These are phyloP conservation scores for Gossypium anomalum DNA, from an alignment of 345 rosid species.

Conservation along the genomic window DNA sequence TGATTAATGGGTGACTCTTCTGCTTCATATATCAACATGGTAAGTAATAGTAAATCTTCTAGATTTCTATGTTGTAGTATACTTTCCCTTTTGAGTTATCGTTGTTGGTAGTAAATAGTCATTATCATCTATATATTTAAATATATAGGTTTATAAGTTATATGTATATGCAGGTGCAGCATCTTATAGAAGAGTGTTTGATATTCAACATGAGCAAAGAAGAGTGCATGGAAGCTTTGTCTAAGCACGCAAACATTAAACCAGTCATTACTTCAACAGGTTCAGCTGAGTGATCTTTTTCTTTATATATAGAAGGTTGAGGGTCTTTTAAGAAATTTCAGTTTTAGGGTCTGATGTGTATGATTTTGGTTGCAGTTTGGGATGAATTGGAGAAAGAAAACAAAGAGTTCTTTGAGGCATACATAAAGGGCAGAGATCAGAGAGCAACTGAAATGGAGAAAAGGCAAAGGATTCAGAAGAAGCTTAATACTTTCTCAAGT, in stretches of 20 bases:
- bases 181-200: conserved; percentile 82
- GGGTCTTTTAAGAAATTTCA: no score
- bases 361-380: conserved; percentile 59
- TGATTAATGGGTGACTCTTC: conserved; percentile 36
- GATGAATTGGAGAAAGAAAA: conserved; percentile 86
- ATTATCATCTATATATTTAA: background rate
- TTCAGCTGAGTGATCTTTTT: background rate
- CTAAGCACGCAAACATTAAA: conserved; percentile 76
- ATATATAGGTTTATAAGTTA: background rate
- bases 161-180: conserved; percentile 60
- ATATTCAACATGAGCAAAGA: conserved; percentile 83
- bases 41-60: conserved; percentile 11
- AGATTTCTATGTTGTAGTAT: background rate
- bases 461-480: conserved; percentile 36
- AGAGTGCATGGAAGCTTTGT: conserved; percentile 91
- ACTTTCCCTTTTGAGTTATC: background rate
- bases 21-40: conserved; percentile 66
- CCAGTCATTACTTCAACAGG: conserved; percentile 91
- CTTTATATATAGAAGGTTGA: no score
- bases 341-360: background rate
- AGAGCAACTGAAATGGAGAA: conserved; percentile 35
- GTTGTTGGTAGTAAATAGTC: no score
- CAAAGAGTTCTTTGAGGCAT: conserved; percentile 83
- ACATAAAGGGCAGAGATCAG: conserved; percentile 32
- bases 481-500: conserved; percentile 19